A percentile compares a stretch with the other conserved stretches of the same genome.
Conservation (phyloP, 371 early-diverging fungal species). For the Mucor indicus region DNA sequence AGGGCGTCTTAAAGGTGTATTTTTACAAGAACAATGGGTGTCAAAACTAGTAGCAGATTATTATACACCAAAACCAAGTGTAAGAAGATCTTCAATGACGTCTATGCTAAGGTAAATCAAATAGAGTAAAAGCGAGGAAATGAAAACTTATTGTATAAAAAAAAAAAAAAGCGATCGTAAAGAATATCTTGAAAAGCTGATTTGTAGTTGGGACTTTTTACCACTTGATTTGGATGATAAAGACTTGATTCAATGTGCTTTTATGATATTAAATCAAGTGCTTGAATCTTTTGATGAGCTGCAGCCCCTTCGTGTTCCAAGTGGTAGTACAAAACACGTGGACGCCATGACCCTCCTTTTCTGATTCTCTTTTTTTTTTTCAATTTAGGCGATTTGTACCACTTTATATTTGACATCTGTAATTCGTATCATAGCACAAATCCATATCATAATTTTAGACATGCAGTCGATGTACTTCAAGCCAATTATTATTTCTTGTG, state of each 20-base stretch:
- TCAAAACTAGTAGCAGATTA: too few relatives aligned
- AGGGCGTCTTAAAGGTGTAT: not conserved
- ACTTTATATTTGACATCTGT: slow-evolving; percentile 58
- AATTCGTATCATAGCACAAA: slow-evolving; percentile 69
- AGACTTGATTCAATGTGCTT: slow-evolving; percentile 62
- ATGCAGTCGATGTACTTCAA: slow-evolving; percentile 85
- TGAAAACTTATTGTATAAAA: not conserved
- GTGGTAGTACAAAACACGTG: slow-evolving; percentile 40
- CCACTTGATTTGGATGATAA: slow-evolving; percentile 56
- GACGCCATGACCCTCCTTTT: not conserved
- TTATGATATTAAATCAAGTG: slow-evolving; percentile 58
- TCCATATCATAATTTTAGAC: slow-evolving; percentile 83
- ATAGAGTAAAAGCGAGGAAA: not conserved
- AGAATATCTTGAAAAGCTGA: slow-evolving; percentile 30
- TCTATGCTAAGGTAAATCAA: slow-evolving; percentile 4
- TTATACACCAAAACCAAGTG: slow-evolving; percentile 29
- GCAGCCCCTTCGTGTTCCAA: slow-evolving; percentile 50
- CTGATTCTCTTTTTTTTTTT: not conserved
- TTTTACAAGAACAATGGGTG: slow-evolving; percentile 14
- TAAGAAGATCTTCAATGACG: slow-evolving; percentile 3
- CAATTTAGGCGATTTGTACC: slow-evolving; percentile 46
- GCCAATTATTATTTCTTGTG: slow-evolving; percentile 74
- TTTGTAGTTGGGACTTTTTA: slow-evolving; percentile 62
- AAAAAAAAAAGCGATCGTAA: slow-evolving; percentile 28
- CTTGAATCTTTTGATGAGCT: slow-evolving; percentile 51